Evolutionary conservation across 345 rosid genomes (phyloP), one percentile per base, ranked within the genome.

Genomic region (Arabidopsis suecica): DNA sequence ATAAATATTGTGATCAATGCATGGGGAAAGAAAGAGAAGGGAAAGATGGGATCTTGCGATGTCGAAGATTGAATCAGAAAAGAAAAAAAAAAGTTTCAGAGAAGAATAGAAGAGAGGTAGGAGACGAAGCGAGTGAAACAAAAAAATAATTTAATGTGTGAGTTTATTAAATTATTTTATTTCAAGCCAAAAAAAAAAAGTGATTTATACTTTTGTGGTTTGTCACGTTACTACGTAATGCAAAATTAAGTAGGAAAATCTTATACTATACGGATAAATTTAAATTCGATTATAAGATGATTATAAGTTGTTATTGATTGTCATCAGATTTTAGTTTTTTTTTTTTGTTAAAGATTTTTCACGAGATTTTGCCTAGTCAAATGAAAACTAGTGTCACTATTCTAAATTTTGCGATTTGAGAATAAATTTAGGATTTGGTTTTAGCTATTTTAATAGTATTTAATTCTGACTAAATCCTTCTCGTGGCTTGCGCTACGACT

Each of bases 21-120:
- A 71, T 58, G 69, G 28, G 28, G 44, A 38, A 45, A 49, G 23
- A 48, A 72, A 81, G 74, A 76, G 54, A 72, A 72, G 41, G 57
- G 28, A 59, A 67, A 69, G 79, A 77, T 75, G 83, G 87, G 87
- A 84, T 85, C 88, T 86, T 82, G 84, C 82, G 84, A 84, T 76
- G 48, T 81, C 25, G 13, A 47, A 77, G 32, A 56, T 41, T 48
- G n/a, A 71, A 67, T 74, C 62, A 76, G 74, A 78, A 77, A 65
- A 75, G 69, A 74, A 28, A 28, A 28, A 28, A 28, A 57, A 45
- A 49, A 69, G 71, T 38, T 71, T 74, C 62, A 76, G 74, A 78
- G 79, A 65, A 75, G 69, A 74, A 65, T 16, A 74, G 62, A 54
- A 55, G 65, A 54, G 83, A 69, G 58, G 41, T 54, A 67, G 74